These are phyloP conservation scores for Nicotiana noctiflora DNA, from an alignment of 257 asterid species.

Conservation along the genomic window DNA sequence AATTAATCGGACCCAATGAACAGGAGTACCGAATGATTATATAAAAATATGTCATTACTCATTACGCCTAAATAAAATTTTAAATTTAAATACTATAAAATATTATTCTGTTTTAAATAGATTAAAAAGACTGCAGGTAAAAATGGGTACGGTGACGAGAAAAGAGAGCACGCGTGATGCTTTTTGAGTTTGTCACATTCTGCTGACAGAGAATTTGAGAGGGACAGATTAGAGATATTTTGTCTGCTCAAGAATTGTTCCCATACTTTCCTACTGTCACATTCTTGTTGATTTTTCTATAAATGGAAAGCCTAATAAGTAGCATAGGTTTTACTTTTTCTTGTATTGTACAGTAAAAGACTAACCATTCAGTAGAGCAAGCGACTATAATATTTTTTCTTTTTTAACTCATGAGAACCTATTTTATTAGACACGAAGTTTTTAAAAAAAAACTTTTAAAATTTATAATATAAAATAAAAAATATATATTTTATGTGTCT, in stretches of 20 bases:
- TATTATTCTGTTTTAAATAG: not conserved
- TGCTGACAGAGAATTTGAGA: conserved; percentile 28
- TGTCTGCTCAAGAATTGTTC: conserved; percentile 17
- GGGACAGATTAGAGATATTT: conserved; percentile 37
- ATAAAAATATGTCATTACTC: not conserved
- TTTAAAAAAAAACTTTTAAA: fast-evolving
- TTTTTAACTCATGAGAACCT: too few relatives aligned
- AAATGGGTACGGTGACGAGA: conserved; percentile 2
- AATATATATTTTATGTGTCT: too few relatives aligned
- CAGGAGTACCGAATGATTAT: not conserved
- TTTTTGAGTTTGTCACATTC: conserved; percentile 55
- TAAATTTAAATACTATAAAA: not conserved
- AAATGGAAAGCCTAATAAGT: conserved; percentile 13
- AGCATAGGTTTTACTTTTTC: not conserved
- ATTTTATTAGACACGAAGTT: fast-evolving
- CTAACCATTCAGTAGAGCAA: not conserved
- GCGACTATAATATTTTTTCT: too few relatives aligned
- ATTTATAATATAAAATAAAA: too few relatives aligned
- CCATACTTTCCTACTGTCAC: not conserved
- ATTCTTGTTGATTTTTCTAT: not conserved
- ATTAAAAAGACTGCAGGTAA: not conserved
- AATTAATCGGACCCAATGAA: not conserved
- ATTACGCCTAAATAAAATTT: not conserved
- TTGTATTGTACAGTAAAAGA: not conserved
- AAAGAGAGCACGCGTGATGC: conserved; percentile 67